Evolutionary conservation across 1,284 basidiomycete species (phyloP).

Genomic region (Cystobasidiaceae sp.): DNA sequence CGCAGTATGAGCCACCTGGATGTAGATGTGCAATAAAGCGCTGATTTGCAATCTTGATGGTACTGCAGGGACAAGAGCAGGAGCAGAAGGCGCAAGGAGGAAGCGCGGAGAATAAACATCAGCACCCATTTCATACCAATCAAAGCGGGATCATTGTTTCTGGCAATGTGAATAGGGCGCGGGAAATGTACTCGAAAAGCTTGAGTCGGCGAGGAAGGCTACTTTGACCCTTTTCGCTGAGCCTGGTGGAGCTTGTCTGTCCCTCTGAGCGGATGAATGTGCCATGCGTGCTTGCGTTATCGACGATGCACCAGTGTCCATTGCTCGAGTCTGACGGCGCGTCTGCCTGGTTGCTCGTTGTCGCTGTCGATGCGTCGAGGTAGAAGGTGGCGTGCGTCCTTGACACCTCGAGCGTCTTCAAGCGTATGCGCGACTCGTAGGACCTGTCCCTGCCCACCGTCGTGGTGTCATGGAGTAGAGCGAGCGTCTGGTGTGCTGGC

Average conservation of each 20-base stretch:
- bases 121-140: background rate
- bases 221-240: conserved; percentile 20
- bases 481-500: conserved; percentile 3
- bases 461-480: background rate
- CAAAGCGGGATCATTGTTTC: background rate
- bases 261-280: conserved; percentile 11
- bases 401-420: conserved; percentile 21
- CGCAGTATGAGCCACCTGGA: background rate
- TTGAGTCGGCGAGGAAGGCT: conserved; percentile 12
- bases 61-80: background rate
- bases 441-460: conserved; percentile 19
- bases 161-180: background rate
- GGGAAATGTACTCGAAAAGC: conserved; percentile 9
- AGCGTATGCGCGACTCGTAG: conserved; percentile 19
- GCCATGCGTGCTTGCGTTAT: conserved; percentile 26
- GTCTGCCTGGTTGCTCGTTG: background rate
- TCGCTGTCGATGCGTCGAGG: background rate
- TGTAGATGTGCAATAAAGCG: conserved; percentile 26
- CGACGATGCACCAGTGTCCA: conserved; percentile 14
- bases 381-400: conserved; percentile 24
- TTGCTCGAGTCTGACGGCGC: background rate
- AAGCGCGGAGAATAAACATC: background rate
- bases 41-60: conserved; percentile 28
- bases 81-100: background rate
- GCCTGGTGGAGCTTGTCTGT: conserved; percentile 2